phyloP scores from a whole-genome alignment of 768 basidiomycete genomes.

The Termitomyces sp. region DNA sequence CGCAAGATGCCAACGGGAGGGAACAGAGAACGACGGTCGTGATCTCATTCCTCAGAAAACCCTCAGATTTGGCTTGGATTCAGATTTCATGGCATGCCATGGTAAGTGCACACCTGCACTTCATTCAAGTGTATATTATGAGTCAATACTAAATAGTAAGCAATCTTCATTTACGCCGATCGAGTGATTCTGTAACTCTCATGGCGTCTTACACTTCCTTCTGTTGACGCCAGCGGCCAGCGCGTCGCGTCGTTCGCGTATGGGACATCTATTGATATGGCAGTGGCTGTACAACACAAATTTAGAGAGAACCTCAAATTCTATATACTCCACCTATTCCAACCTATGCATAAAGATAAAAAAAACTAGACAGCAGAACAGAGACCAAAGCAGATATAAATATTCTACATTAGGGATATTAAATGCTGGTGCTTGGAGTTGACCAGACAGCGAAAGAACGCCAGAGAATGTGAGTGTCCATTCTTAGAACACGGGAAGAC shows the following conservation, averaged over 20 bases:
- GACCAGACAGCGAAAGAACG: neutral
- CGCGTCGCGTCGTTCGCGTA: neutral
- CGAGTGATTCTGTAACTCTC: neutral
- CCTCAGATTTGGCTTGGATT: neutral
- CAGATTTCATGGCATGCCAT: neutral
- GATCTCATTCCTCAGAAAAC: neutral
- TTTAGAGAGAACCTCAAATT: neutral
- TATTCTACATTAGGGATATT: neutral
- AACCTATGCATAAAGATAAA: neutral
- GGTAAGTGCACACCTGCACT: neutral
- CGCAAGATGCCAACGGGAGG: slow-evolving; percentile 24
- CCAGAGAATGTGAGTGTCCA: neutral
- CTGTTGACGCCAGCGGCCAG: neutral
- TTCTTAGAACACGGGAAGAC: slow-evolving; percentile 16
- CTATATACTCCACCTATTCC: neutral
- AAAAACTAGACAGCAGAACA: too few relatives aligned
- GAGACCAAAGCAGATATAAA: neutral
- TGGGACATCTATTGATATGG: too few relatives aligned
- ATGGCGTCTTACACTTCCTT: neutral
- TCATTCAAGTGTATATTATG: too few relatives aligned
- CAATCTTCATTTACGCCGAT: neutral
- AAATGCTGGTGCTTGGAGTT: too few relatives aligned
- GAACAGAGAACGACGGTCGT: slow-evolving; percentile 16
- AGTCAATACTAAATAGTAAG: neutral
- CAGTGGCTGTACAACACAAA: too few relatives aligned